These are phyloP conservation scores for Boletus vinaceobasis DNA, from an alignment of 768 basidiomycete genomes.

Conservation along the genomic window DNA sequence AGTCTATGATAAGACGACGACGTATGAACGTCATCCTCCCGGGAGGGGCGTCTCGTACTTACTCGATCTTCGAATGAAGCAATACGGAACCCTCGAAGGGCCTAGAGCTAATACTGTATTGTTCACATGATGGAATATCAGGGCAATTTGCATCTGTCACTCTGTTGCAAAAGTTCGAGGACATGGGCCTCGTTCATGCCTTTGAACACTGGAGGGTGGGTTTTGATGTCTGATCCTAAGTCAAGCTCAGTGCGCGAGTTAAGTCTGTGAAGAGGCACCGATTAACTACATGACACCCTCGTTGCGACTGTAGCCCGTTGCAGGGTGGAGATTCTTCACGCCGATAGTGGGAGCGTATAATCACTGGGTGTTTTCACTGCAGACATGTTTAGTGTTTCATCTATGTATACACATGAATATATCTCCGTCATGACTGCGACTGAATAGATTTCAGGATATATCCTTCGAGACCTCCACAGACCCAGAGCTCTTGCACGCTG, in stretches of 20 bases:
- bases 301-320: not conserved
- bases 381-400: not conserved
- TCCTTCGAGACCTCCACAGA: constrained; percentile 91
- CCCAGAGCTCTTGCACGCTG: constrained; percentile 97
- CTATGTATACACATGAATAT: not conserved
- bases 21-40: constrained; percentile 57
- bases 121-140: not conserved
- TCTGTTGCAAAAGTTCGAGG: not conserved
- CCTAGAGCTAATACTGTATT: not conserved
- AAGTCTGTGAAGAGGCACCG: not conserved
- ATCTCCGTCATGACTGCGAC: constrained; percentile 22
- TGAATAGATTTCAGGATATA: constrained; percentile 77
- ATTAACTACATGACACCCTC: not conserved
- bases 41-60: constrained; percentile 40
- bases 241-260: not conserved
- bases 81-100: constrained; percentile 18
- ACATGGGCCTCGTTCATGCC: not conserved
- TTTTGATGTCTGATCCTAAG: not conserved
- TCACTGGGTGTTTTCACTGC: not conserved
- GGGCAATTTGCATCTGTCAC: no score
- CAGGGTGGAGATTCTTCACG: no score
- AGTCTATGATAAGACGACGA: constrained; percentile 49
- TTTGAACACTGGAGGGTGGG: not conserved
- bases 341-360: not conserved
- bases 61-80: constrained; percentile 24